phyloP scores from a whole-genome alignment of 495 filamentous ascomycete species.

The Pyrenula massariospora region DNA sequence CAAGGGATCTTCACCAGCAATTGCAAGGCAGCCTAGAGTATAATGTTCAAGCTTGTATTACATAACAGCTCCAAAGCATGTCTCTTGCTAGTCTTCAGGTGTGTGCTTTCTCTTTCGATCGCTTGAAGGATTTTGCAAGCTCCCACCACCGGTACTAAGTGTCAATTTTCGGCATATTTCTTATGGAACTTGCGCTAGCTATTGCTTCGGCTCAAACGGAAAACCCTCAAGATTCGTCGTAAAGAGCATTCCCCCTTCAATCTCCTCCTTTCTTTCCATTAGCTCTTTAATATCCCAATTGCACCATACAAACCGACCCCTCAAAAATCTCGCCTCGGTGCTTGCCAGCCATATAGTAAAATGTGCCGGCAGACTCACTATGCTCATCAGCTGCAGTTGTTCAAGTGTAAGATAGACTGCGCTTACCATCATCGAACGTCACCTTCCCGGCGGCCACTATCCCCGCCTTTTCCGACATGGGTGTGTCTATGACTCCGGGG shows the following conservation, averaged over 20 bases:
- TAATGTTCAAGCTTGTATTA: too few species aligned
- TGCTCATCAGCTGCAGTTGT: background rate
- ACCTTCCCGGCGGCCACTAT: conserved; percentile 2
- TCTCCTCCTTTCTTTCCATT: conserved; percentile 24
- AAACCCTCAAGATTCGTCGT: background rate
- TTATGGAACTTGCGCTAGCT: too few species aligned
- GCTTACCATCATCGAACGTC: background rate
- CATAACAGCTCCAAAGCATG: too few species aligned
- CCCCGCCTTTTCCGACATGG: conserved; percentile 11
- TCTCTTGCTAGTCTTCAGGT: too few species aligned
- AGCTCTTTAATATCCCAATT: conserved; percentile 49
- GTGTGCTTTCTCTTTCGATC: too few species aligned
- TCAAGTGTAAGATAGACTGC: background rate
- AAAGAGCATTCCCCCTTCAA: background rate
- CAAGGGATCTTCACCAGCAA: too few species aligned
- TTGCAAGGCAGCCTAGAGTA: too few species aligned
- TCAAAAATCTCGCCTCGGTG: conserved; percentile 34
- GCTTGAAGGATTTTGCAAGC: too few species aligned
- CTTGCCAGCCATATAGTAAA: conserved; percentile 40
- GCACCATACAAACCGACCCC: conserved; percentile 33
- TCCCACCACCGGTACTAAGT: too few species aligned
- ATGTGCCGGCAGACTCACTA: conserved; percentile 26
- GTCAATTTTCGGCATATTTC: too few species aligned
- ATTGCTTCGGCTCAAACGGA: background rate
- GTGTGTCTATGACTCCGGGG: conserved; percentile 23